These are phyloP conservation scores for Aristolochia contorta DNA, from an alignment of 164 flowering plant genomes.

Conservation along the genomic window DNA sequence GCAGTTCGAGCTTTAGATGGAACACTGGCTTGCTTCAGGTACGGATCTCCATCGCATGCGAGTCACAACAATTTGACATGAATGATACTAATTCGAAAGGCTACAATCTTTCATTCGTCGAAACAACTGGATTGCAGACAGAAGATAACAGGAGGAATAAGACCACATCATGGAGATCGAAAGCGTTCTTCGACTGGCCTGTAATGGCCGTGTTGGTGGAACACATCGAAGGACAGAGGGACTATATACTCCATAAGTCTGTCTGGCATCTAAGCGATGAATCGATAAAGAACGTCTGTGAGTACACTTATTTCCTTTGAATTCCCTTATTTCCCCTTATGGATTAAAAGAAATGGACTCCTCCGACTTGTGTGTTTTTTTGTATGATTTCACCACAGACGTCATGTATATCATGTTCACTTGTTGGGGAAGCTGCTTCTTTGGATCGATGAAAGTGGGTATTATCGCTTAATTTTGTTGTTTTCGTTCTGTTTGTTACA, in stretches of 20 bases:
- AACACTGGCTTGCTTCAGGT: constrained; percentile 27
- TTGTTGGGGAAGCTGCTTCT: constrained; percentile 81
- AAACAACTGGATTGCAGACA: constrained; percentile 9
- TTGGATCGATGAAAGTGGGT: constrained; percentile 74
- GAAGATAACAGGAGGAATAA: constrained; percentile 25
- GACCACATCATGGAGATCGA: constrained; percentile 25
- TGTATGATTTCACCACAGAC: constrained; percentile 25
- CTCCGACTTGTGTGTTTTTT: background rate
- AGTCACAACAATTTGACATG: background rate
- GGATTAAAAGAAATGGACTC: background rate
- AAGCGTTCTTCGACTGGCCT: constrained; percentile 65
- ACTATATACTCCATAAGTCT: constrained; percentile 55
- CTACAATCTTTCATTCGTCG: background rate
- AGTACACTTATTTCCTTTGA: constrained; percentile 16
- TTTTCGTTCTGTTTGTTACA: background rate
- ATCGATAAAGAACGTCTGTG: constrained; percentile 74
- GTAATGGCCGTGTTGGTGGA: constrained; percentile 75
- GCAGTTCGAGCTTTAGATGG: constrained; percentile 24
- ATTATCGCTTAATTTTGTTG: background rate
- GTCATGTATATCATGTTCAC: constrained; percentile 82
- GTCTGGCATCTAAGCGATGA: constrained; percentile 78
- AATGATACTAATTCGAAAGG: background rate
- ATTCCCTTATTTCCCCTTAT: background rate
- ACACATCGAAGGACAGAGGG: constrained; percentile 69
- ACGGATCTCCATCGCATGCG: background rate